phyloP scores from a whole-genome alignment of 1,139 yeast species.

The Hemisphaericaspora xylanilytica region DNA sequence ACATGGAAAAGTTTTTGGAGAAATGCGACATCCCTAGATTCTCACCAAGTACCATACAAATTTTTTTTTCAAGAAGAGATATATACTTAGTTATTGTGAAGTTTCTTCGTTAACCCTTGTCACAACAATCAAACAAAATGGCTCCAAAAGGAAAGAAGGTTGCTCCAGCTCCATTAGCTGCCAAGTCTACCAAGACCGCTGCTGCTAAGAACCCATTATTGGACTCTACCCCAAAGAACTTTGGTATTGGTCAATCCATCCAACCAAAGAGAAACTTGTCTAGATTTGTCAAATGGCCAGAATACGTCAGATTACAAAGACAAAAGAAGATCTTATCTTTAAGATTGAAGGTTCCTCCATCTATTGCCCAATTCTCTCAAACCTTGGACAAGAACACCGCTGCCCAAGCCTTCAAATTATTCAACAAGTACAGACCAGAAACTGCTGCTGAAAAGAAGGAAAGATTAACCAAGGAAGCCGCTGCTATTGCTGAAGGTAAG shows the following conservation, averaged over 20 bases:
- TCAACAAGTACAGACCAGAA: conserved; percentile 98
- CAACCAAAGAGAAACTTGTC: conserved; percentile 96
- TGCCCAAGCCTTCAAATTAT: conserved; percentile 88
- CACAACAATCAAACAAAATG: conserved; percentile 23
- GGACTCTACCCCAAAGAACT: conserved; percentile 87
- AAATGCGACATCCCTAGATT: not conserved
- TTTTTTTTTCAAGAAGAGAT: conserved; percentile 2
- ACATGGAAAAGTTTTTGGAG: too few species aligned
- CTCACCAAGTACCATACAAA: not conserved
- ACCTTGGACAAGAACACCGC: conserved; percentile 98
- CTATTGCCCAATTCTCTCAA: conserved; percentile 91
- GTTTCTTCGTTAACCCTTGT: conserved; percentile 5
- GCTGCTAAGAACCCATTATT: conserved; percentile 39
- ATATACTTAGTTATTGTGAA: not conserved
- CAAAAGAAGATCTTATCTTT: conserved; percentile 91
- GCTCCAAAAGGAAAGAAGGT: conserved; percentile 70
- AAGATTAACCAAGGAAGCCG: conserved; percentile 97
- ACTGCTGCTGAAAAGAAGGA: conserved; percentile 95
- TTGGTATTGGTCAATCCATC: conserved; percentile 92
- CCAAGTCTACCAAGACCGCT: conserved; percentile 32
- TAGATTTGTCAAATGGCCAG: conserved; percentile 98
- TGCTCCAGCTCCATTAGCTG: conserved; percentile 63
- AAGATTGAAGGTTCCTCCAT: conserved; percentile 98
- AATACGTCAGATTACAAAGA: conserved; percentile 82
- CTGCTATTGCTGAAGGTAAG: conserved; percentile 97